phyloP scores from a whole-genome alignment of 345 rosid genomes.

The Corchorus capsularis region DNA sequence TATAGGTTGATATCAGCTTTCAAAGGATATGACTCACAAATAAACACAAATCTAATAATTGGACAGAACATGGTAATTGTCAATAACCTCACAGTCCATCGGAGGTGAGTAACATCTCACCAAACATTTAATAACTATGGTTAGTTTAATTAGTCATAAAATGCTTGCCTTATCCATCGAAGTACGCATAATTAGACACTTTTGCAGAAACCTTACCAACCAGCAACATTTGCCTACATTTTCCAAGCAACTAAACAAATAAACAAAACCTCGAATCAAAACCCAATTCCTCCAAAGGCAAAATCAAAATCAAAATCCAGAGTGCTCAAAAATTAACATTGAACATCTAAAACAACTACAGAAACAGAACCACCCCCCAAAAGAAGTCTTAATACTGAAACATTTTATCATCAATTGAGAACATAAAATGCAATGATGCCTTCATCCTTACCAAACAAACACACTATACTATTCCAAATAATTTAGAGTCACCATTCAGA shows the following conservation, averaged over 20 bases:
- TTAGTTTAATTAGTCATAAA: background rate
- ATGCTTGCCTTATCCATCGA: background rate
- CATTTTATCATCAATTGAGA: background rate
- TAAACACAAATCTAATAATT: constrained; percentile 8
- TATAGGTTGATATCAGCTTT: constrained; percentile 1
- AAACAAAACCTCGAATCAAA: background rate
- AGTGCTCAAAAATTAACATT: too few relatives aligned
- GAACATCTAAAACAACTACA: too few relatives aligned
- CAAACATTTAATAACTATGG: background rate
- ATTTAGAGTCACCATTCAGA: background rate
- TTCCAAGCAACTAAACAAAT: constrained; percentile 11
- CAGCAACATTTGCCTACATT: constrained; percentile 2
- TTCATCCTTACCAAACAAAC: constrained; percentile 6
- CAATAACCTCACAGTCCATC: background rate
- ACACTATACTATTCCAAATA: background rate
- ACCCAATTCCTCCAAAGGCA: background rate
- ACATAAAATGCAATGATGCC: background rate
- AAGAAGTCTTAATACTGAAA: background rate
- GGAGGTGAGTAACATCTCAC: constrained; percentile 5
- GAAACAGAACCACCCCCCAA: too few relatives aligned
- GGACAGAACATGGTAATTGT: background rate
- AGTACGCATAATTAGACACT: background rate
- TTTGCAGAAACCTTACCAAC: constrained; percentile 10
- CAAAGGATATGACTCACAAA: background rate
- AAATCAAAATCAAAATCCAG: background rate